phyloP scores from a whole-genome alignment of 148 eudicot genomes.

The Rhododendron griersonianum region DNA sequence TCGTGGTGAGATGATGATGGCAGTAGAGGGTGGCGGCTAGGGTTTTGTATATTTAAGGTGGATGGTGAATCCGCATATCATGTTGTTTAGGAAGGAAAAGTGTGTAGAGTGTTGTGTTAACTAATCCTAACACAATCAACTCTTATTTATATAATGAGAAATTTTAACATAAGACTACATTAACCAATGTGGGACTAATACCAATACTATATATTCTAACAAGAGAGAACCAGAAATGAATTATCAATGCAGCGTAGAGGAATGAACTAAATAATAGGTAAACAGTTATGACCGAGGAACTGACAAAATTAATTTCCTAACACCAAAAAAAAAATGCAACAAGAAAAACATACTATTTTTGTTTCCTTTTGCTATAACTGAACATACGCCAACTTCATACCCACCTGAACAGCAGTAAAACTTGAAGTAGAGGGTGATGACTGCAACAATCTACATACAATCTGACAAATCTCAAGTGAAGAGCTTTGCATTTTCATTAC shows the following conservation, averaged over 20 bases:
- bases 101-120: too few species aligned
- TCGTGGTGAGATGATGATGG: too few species aligned
- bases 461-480: constrained; percentile 48
- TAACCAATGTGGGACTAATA: too few species aligned
- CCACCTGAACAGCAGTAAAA: constrained; percentile 62
- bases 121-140: too few species aligned
- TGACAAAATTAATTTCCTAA: neutral
- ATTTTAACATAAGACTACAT: too few species aligned
- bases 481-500: constrained; percentile 54
- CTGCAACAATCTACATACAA: constrained; percentile 50
- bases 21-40: too few species aligned
- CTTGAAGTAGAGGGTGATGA: constrained; percentile 44
- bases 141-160: too few species aligned
- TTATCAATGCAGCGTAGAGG: neutral
- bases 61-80: too few species aligned
- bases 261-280: neutral
- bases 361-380: neutral
- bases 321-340: neutral
- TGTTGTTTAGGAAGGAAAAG: too few species aligned
- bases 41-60: too few species aligned
- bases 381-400: constrained; percentile 18
- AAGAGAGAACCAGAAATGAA: constrained; percentile 20
- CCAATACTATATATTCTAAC: too few species aligned
- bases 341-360: neutral
- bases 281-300: neutral